Conservation (phyloP, 2,329 filamentous ascomycete species). For the Sporothrix schenckii region DNA sequence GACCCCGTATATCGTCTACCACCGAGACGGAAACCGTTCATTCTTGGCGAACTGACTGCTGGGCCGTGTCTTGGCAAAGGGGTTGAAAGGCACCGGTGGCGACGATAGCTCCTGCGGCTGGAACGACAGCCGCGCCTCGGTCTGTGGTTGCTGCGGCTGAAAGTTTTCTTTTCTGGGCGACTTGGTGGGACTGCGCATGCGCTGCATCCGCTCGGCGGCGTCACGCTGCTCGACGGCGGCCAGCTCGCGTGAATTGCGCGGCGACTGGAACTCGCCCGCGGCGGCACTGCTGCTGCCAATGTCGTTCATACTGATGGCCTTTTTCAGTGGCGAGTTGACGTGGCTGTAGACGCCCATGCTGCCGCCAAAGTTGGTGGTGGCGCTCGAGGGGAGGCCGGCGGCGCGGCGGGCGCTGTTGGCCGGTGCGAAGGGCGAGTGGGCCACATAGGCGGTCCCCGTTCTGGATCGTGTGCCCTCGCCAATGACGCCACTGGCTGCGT, state of each 20-base stretch:
- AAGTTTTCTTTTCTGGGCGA: constrained; percentile 39
- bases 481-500: neutral
- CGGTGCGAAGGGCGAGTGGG: constrained; percentile 14
- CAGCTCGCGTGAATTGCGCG: constrained; percentile 65
- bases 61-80: constrained; percentile 47
- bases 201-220: constrained; percentile 42
- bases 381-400: constrained; percentile 32
- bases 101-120: constrained; percentile 32
- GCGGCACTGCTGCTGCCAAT: constrained; percentile 46
- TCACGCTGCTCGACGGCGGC: constrained; percentile 58
- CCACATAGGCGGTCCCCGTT: constrained; percentile 2
- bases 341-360: constrained; percentile 80
- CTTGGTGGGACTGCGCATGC: constrained; percentile 40
- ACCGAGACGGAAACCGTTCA: constrained; percentile 49
- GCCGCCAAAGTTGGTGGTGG: constrained; percentile 59
- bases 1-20: constrained; percentile 3
- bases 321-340: constrained; percentile 80
- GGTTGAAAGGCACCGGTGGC: constrained; percentile 41
- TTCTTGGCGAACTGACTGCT: constrained; percentile 43
- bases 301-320: constrained; percentile 67
- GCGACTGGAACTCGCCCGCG: constrained; percentile 48
- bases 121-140: constrained; percentile 25
- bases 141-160: neutral
- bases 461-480: constrained; percentile 2
- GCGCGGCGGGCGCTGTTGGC: constrained; percentile 35